These are phyloP conservation scores for Talaromyces piceae DNA, from an alignment of 2,329 filamentous ascomycete species.

Conservation along the genomic window DNA sequence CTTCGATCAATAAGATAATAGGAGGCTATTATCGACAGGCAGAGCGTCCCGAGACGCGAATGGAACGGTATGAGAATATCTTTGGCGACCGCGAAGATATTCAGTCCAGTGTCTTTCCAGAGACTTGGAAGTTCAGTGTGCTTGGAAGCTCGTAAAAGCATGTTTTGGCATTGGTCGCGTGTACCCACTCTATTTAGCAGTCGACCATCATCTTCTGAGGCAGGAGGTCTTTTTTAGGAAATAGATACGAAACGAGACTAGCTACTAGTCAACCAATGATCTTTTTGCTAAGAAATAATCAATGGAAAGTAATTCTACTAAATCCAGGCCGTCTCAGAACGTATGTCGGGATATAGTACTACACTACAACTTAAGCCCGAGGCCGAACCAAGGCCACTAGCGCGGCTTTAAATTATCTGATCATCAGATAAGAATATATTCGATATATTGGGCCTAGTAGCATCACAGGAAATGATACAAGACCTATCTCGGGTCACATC, in stretches of 20 bases:
- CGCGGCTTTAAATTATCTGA: background rate
- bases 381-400: background rate
- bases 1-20: slow-evolving; percentile 16
- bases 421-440: background rate
- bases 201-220: no score
- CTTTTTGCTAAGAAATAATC: no score
- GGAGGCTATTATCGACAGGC: slow-evolving; percentile 23
- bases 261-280: no score
- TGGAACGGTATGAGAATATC: slow-evolving; percentile 26
- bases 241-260: no score
- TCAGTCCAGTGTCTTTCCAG: background rate
- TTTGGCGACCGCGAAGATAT: slow-evolving; percentile 12
- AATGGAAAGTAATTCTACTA: no score
- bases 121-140: background rate
- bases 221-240: no score
- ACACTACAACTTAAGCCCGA: background rate
- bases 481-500: slow-evolving; percentile 28
- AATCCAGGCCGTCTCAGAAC: no score
- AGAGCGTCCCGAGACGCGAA: slow-evolving; percentile 20
- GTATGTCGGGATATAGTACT: background rate
- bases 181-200: no score
- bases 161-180: background rate
- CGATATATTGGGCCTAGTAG: slow-evolving; percentile 9
- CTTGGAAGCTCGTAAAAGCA: background rate
- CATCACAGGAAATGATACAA: slow-evolving; percentile 23